phyloP scores from a whole-genome alignment of 2,329 filamentous ascomycete genomes.

The Pezicula radicicola region DNA sequence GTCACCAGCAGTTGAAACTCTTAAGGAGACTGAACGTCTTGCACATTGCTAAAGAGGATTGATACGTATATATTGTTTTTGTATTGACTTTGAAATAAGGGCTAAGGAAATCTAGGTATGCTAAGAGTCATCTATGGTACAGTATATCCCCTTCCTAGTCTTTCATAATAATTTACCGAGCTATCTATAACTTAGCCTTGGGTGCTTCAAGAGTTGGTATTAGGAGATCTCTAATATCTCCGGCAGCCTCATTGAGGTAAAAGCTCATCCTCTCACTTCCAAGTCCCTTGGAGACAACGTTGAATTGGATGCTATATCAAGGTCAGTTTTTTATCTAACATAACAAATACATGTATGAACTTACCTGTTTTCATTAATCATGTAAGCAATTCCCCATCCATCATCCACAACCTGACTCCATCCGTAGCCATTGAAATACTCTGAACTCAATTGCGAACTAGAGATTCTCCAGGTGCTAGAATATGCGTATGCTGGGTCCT shows the following conservation, averaged over 20 bases:
- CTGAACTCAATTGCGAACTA: slow-evolving; percentile 84
- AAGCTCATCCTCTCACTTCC: slow-evolving; percentile 92
- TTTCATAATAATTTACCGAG: background rate
- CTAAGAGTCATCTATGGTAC: background rate
- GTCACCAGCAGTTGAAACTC: no score
- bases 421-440: slow-evolving; percentile 98
- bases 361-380: slow-evolving; percentile 98
- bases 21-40: no score
- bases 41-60: background rate
- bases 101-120: background rate
- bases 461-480: slow-evolving; percentile 86
- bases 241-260: slow-evolving; percentile 90
- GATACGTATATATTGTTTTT: background rate
- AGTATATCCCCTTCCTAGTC: background rate
- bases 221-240: slow-evolving; percentile 84
- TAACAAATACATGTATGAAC: slow-evolving; percentile 17
- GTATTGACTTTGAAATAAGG: background rate
- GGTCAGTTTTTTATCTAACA: slow-evolving; percentile 17
- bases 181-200: slow-evolving; percentile 79
- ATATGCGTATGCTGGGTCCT: slow-evolving; percentile 83
- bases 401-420: slow-evolving; percentile 98
- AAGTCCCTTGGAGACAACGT: slow-evolving; percentile 90
- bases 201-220: slow-evolving; percentile 73
- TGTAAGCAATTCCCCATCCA: slow-evolving; percentile 97
- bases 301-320: slow-evolving; percentile 80